phyloP scores from a whole-genome alignment of 805 yeast genomes.

The Nakazawaea ishiwadae region DNA sequence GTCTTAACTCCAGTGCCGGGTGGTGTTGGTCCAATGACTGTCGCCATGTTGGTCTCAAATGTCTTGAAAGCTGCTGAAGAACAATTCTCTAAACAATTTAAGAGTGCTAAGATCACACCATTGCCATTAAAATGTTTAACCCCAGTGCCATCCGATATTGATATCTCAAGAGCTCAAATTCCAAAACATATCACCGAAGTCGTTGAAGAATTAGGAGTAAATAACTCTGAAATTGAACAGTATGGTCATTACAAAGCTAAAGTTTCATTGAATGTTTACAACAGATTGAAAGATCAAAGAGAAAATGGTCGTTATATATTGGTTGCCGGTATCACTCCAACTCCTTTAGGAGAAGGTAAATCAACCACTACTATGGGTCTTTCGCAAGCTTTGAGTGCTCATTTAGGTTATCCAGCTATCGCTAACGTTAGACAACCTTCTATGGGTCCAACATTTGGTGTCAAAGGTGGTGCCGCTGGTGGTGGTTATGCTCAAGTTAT shows the following conservation, averaged over 20 bases:
- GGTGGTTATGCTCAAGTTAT: conserved; percentile 86
- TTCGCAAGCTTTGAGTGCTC: conserved; percentile 79
- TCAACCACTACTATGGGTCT: conserved; percentile 81
- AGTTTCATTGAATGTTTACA: conserved; percentile 58
- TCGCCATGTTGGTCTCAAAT: conserved; percentile 88
- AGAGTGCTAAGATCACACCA: conserved; percentile 42
- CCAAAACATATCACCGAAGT: conserved; percentile 68
- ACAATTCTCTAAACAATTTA: conserved; percentile 25
- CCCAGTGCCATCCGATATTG: conserved; percentile 81
- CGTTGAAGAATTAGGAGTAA: conserved; percentile 65
- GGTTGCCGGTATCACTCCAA: conserved; percentile 83
- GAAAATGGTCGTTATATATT: conserved; percentile 67
- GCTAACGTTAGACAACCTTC: conserved; percentile 87
- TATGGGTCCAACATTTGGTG: conserved; percentile 87
- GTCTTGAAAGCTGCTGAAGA: conserved; percentile 75
- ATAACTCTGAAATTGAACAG: conserved; percentile 65
- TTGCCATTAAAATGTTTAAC: conserved; percentile 47
- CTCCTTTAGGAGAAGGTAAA: conserved; percentile 84
- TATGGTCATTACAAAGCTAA: conserved; percentile 77
- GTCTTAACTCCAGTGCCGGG: conserved; percentile 96
- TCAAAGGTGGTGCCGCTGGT: conserved; percentile 89
- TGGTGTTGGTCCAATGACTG: conserved; percentile 99
- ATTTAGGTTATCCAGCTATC: conserved; percentile 59
- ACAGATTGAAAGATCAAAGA: conserved; percentile 53
- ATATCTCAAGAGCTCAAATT: conserved; percentile 68